Evolutionary conservation across 129 eudicot species (phyloP), one percentile per base, ranked within the genome.

Genomic region (Gnaphalium uliginosum): DNA sequence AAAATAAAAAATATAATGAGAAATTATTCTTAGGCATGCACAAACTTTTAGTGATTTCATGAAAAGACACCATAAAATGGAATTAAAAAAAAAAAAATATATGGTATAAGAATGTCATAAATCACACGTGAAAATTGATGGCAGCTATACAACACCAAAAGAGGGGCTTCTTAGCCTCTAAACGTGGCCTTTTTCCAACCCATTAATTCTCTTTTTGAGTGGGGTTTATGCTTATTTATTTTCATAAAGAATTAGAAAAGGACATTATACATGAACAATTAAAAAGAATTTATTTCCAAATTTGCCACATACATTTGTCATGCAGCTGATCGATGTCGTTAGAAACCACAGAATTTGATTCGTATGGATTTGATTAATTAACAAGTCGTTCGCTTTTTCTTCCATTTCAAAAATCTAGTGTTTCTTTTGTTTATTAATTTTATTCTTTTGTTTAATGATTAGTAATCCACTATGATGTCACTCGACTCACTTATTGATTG

Each of bases 171-270:
- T 58, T 22, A 69, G 76, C 81, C 81, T 71, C 37, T 61, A 43
- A 78, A 69, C 25, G 82, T 70, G 82, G 82, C 22, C 72, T 35
- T 59, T 77, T 25, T 29, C 73, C 62, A 71, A 71, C 67, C 76
- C 72, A 68, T 68, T 35, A 72, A 30, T 58, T 62, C 59, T 39
- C 56, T 64, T 64, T 6, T 32, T 66, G 15, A 66, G 50, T 66
- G 59, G 41, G 58, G 26, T 25, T 0, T 61, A 60, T 17, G 39
- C 26, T 60, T 61, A 6, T 56, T 14, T 13, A 37, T 10, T 22
- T 22, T 37, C 13, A 0, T 7, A 63, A 74, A 25, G 29, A 74
- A 24, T 9, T 1, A 37, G 46, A 43, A 43, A 74, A 43, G 41
- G 61, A 74, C 78, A 74, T 26, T 13, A 63, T 53, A 27, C 65